These are phyloP conservation scores for Oenanthe javanica DNA, from an alignment of 140 eudicot species.

Conservation along the genomic window DNA sequence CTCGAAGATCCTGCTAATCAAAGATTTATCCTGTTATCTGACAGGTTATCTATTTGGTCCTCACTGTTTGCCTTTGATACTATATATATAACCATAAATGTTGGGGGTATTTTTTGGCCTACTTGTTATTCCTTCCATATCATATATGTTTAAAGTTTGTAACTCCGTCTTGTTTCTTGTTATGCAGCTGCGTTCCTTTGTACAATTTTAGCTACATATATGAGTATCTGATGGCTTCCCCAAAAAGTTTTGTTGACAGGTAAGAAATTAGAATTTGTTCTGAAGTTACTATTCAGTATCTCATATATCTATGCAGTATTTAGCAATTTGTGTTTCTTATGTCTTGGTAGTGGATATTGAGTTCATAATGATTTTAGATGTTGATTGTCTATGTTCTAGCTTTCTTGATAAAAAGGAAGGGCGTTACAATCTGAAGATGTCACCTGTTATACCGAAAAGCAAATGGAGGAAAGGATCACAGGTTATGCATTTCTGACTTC, in stretches of 20 bases:
- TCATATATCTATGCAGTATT: neutral
- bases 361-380: neutral
- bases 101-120: neutral
- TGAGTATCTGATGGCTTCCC: constrained; percentile 67
- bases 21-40: constrained; percentile 87
- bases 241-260: constrained; percentile 97
- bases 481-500: constrained; percentile 36
- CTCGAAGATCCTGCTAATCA: constrained; percentile 71
- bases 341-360: neutral
- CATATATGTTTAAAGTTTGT: neutral
- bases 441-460: constrained; percentile 62
- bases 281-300: neutral
- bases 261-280: constrained; percentile 6
- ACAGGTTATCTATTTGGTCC: constrained; percentile 42
- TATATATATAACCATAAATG: neutral
- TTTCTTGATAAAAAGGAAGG: constrained; percentile 81
- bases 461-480: constrained; percentile 99
- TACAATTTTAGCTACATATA: constrained; percentile 81
- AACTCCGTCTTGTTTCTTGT: neutral
- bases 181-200: constrained; percentile 82
- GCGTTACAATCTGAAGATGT: constrained; percentile 86
- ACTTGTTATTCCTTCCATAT: neutral
- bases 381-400: constrained; percentile 28
- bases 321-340: neutral
- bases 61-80: neutral